A percentile compares a stretch with the other conserved stretches of the same genome.
phyloP scores from a whole-genome alignment of 202 grass and related monocot species.

The Alloteropsis angusta region DNA sequence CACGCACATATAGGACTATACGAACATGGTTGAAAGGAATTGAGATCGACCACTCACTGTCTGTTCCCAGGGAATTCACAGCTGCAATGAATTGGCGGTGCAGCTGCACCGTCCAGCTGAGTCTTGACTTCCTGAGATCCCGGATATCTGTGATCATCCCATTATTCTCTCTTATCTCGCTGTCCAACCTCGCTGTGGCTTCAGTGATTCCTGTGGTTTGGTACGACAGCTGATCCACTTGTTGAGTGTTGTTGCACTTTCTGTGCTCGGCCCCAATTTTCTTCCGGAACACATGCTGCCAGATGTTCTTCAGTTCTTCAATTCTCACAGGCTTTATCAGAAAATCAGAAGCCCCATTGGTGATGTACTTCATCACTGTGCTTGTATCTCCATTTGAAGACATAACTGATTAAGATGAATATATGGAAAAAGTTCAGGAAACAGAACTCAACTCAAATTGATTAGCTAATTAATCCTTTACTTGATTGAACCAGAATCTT shows the following conservation, averaged over 20 bases:
- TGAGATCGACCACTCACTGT: conserved; percentile 14
- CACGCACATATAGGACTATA: neutral
- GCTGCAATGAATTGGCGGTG: conserved; percentile 38
- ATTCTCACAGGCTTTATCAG: conserved; percentile 44
- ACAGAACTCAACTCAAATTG: neutral
- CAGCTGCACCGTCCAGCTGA: conserved; percentile 34
- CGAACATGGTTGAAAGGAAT: neutral
- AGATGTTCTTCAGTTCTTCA: conserved; percentile 37
- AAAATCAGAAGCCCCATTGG: conserved; percentile 41
- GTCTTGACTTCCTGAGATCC: conserved; percentile 30
- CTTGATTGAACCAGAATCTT: neutral
- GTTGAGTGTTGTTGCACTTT: neutral
- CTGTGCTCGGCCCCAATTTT: conserved; percentile 6
- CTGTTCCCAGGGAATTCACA: conserved; percentile 23
- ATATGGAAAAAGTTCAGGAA: neutral
- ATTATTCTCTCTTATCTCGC: neutral
- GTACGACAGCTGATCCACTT: neutral
- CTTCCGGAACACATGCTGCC: conserved; percentile 48
- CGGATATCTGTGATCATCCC: conserved; percentile 26
- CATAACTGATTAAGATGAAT: conserved; percentile 17
- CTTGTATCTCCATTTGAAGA: conserved; percentile 28
- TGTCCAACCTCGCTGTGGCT: neutral
- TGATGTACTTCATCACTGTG: conserved; percentile 43
- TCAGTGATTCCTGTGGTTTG: neutral
- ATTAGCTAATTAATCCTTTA: neutral